phyloP scores from a whole-genome alignment of 352 stramenopile species.

The Plasmopara muralis region DNA sequence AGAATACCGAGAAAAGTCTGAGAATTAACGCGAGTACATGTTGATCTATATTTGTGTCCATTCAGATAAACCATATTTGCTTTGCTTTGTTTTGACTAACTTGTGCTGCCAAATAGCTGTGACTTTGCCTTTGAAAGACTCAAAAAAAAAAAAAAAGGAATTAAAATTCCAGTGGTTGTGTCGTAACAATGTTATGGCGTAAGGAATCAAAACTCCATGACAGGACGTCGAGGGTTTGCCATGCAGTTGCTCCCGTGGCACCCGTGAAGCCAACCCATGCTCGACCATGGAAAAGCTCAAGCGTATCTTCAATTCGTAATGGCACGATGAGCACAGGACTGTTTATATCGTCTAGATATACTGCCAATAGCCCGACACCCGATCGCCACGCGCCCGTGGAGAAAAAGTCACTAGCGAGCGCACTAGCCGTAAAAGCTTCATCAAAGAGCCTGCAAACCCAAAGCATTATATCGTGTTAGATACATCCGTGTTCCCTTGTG shows the following conservation, averaged over 20 bases:
- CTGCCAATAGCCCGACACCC: slow-evolving; percentile 67
- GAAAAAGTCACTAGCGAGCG: slow-evolving; percentile 64
- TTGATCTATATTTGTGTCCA: slow-evolving; percentile 15
- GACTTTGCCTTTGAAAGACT: not conserved
- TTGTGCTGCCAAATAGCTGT: not conserved
- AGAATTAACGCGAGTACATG: slow-evolving; percentile 37
- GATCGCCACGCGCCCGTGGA: slow-evolving; percentile 41
- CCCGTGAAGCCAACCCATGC: slow-evolving; percentile 91
- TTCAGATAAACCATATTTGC: not conserved
- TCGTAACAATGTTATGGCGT: slow-evolving; percentile 26
- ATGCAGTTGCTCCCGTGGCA: slow-evolving; percentile 73
- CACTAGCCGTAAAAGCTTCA: slow-evolving; percentile 46
- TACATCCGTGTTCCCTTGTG: not conserved
- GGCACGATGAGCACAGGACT: slow-evolving; percentile 74
- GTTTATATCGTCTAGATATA: slow-evolving; percentile 87
- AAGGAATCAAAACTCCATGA: slow-evolving; percentile 75
- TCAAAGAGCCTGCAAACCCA: slow-evolving; percentile 39
- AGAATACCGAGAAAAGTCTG: slow-evolving; percentile 32
- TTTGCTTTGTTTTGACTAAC: slow-evolving; percentile 5
- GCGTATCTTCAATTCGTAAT: slow-evolving; percentile 72
- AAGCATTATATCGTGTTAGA: not conserved
- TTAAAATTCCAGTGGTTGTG: slow-evolving; percentile 9
- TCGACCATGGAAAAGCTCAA: slow-evolving; percentile 77
- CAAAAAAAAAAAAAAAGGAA: too few species aligned
- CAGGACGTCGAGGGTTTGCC: slow-evolving; percentile 87